Evolutionary conservation across 352 stramenopile species (phyloP), one percentile per base, ranked within the genome.

Genomic region (Phytophthora syringae): DNA sequence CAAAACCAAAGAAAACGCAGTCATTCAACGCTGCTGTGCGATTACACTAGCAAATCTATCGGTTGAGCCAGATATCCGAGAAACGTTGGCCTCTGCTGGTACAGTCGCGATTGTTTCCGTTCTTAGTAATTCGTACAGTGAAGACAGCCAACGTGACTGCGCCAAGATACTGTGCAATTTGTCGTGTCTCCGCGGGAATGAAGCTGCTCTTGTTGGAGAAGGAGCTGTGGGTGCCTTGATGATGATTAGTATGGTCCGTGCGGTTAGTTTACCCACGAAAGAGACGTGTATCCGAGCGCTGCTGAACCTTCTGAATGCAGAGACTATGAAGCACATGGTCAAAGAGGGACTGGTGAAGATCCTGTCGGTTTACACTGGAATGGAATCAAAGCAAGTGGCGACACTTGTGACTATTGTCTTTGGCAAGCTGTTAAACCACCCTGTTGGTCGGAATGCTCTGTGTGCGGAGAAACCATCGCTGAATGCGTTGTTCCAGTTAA

Each of bases 111-210:
- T 92, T 5, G 67, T 93, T 13, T 61, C 81, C 1, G 54, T 82
- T 1, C 67, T 92, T 5, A 94, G 84, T 60, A 90, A 94, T 42
- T 92, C 83, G 11, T 93, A 94, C 72, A 94, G 86, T 39, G 86
- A 93, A 73, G 82, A 92, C 20, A 90, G 71, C 25, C 86, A 94
- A 54, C 76, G 82, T 5, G 84, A 94, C 27, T 93, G 84, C 39
- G 82, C 83, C 1, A 84, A 83, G 45, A 76, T 92, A 3, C 43
- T 95, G 5, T 92, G 81, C 59, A 92, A 93, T 27, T 63, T 95
- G 13, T 92, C 84, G 15, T 85, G 61, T 37, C 72, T 92, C 5
- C 43, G 57, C 1, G 84, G 80, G 0, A 56, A 76, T 3, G 86
- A 95, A 64, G 39, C 54, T 11, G 52, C 61, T 7, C 70, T 95